These are phyloP conservation scores for Tulasnella calospora DNA, from an alignment of 768 basidiomycete genomes.

Conservation along the genomic window DNA sequence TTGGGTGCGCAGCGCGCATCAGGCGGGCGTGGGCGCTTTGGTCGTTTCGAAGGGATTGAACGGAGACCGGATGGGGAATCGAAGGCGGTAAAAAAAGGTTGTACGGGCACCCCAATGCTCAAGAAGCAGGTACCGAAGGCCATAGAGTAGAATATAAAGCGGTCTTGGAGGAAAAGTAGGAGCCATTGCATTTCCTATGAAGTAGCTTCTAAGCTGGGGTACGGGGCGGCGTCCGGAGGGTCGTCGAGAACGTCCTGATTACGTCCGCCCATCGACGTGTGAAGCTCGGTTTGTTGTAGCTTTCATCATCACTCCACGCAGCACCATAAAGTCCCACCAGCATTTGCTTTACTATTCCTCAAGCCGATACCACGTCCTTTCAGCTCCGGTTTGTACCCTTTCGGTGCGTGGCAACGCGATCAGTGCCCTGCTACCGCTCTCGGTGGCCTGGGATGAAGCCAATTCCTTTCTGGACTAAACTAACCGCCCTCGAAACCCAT, in stretches of 20 bases:
- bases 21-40: conserved; percentile 38
- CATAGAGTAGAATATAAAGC: not conserved
- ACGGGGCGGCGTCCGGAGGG: not conserved
- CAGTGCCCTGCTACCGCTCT: not conserved
- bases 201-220: not conserved
- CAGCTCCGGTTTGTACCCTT: not conserved
- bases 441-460: not conserved
- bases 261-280: not conserved
- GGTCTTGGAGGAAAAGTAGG: not conserved
- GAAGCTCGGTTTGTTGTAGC: conserved; percentile 5
- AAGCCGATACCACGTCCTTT: not conserved
- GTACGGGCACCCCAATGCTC: not conserved
- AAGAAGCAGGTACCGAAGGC: not conserved
- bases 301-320: conserved; percentile 7
- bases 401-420: not conserved
- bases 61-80: not conserved
- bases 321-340: not conserved
- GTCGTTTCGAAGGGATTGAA: not conserved
- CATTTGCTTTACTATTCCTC: not conserved
- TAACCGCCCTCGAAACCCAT: not conserved
- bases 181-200: not conserved
- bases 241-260: not conserved
- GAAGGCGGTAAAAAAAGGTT: not conserved
- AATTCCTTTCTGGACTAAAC: conserved; percentile 2
- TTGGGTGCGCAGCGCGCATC: too few relatives aligned